Evolutionary conservation across 495 filamentous ascomycete species (phyloP).

Genomic region (Sordaria brevicollis): DNA sequence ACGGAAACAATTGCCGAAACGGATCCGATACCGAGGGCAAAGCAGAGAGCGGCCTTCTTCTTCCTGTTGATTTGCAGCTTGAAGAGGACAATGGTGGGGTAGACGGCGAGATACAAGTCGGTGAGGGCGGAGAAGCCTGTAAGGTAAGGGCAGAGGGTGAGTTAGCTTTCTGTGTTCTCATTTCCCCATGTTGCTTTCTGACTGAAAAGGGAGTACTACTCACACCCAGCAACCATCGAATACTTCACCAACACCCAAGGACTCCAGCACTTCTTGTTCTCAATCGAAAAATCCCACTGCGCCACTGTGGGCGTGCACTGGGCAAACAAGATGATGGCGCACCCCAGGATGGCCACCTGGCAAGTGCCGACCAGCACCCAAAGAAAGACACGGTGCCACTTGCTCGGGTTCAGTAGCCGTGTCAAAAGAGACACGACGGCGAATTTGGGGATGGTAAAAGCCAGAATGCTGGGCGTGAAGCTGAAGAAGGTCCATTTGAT

Average conservation of each 20-base stretch:
- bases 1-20: conserved; percentile 19
- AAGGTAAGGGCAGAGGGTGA: too few relatives aligned
- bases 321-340: conserved; percentile 14
- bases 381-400: conserved; percentile 6
- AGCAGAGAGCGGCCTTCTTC: conserved; percentile 38
- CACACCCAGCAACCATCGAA: conserved; percentile 30
- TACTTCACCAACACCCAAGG: conserved; percentile 29
- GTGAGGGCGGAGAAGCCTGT: conserved; percentile 33
- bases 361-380: conserved; percentile 19
- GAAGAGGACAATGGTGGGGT: conserved; percentile 34
- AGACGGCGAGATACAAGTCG: conserved; percentile 40
- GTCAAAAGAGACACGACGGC: conserved; percentile 16
- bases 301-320: conserved; percentile 13
- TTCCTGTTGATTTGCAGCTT: conserved; percentile 31
- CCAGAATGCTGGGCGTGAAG: conserved; percentile 15
- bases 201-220: conserved; percentile 2
- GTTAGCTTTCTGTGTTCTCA: not conserved
- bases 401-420: conserved; percentile 10
- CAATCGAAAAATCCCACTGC: conserved; percentile 8
- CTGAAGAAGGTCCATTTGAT: conserved; percentile 13
- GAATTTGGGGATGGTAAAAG: conserved; percentile 18
- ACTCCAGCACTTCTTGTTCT: conserved; percentile 20
- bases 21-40: conserved; percentile 35
- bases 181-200: not conserved
- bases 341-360: conserved; percentile 10